Evolutionary conservation across 2,329 filamentous ascomycete genomes (phyloP), one percentile per base, ranked within the genome.

Genomic region (Xylaria multiplex): DNA sequence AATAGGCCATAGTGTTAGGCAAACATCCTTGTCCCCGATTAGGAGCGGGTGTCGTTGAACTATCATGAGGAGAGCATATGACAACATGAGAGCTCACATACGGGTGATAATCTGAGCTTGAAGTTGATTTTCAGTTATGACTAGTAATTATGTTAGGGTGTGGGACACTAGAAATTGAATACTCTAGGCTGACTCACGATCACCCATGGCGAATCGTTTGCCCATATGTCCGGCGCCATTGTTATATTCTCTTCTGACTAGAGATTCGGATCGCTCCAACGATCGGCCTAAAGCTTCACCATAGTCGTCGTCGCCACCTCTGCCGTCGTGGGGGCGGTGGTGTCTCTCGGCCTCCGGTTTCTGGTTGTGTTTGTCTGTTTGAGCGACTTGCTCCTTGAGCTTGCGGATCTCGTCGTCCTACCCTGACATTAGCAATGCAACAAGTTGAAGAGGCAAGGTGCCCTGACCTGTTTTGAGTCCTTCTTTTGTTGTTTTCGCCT

Each of bases 21-120:
- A n/a, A 27, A 14, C 16, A 27, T 24, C 13, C 11, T 11, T 48
- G 3, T 32, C 11, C 19, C 3, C 8, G 2, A 6, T 1, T 5
- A 54, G 27, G 5, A 42, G 11, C 14, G 4, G 13, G 2, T 54
- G 13, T 16, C 4, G 13, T 9, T 48, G 5, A 40, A 3, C 14
- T 8, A 4, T 32, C 16, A 27, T 22, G 30, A 9, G 13, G 2
- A 40, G 27, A 42, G 8, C 6, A 1, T 16, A 19, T 9, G 16
- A 30, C 2, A 35, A 37, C 24, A 6, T 13, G 24, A 8, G 40
- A 49, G 5, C 8, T 14, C 43, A 49, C 62, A 7, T 53, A 65
- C 62, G 73, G 13, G 76, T 75, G 48, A 79, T 80, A 56, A 80
- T 74, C 56, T 79, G 77, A 9, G 73, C 72, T 68, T 80, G 78